Percentiles rank a stretch among this genome's conserved stretches.
Evolutionary conservation across 1,284 basidiomycete species (phyloP).

Genomic region (Boletus smithii): DNA sequence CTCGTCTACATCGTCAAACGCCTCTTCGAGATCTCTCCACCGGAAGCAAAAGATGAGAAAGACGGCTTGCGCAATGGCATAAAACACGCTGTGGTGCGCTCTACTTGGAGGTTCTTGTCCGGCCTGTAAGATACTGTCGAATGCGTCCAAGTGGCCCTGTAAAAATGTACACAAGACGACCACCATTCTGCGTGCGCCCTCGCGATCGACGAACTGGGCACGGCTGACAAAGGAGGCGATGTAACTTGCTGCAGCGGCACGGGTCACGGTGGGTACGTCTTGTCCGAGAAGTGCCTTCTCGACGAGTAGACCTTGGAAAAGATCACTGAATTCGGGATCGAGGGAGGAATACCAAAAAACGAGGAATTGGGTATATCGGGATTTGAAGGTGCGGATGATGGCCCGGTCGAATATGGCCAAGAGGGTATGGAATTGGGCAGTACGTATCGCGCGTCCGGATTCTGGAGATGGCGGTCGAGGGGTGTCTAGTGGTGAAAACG

Average conservation of each 20-base stretch:
- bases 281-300: slow-evolving; percentile 77
- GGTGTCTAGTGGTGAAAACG: slow-evolving; percentile 31
- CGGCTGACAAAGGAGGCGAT: slow-evolving; percentile 92
- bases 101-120: slow-evolving; percentile 38
- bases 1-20: slow-evolving; percentile 51
- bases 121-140: slow-evolving; percentile 52
- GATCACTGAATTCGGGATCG: slow-evolving; percentile 84
- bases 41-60: slow-evolving; percentile 99
- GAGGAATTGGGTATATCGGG: slow-evolving; percentile 96
- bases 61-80: slow-evolving; percentile 89
- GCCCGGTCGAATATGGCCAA: slow-evolving; percentile 91
- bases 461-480: slow-evolving; percentile 33
- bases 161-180: slow-evolving; percentile 84
- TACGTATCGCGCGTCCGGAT: slow-evolving; percentile 39
- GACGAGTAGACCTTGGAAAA: slow-evolving; percentile 91
- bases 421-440: slow-evolving; percentile 79
- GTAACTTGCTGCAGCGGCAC: slow-evolving; percentile 88
- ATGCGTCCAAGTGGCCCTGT: slow-evolving; percentile 67
- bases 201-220: slow-evolving; percentile 80
- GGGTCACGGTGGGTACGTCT: slow-evolving; percentile 63
- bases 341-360: slow-evolving; percentile 95
- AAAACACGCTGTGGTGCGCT: slow-evolving; percentile 76
- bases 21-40: slow-evolving; percentile 83
- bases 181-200: slow-evolving; percentile 75
- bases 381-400: slow-evolving; percentile 94